Evolutionary conservation across 2,329 filamentous ascomycete genomes (phyloP).

Genomic region (Lomentospora prolificans): DNA sequence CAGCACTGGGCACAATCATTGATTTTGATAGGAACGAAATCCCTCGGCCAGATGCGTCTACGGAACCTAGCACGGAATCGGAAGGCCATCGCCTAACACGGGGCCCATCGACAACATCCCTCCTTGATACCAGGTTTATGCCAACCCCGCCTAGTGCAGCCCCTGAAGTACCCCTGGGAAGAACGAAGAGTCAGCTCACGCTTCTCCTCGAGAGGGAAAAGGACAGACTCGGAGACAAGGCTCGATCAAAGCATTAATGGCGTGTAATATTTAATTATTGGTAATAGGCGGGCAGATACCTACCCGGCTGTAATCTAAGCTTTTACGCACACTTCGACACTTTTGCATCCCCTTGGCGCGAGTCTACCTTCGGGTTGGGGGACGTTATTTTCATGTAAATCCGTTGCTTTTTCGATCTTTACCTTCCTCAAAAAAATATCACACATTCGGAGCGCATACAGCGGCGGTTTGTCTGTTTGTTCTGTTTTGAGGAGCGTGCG

Average conservation of each 20-base stretch:
- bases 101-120: slow-evolving; percentile 16
- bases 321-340: no score
- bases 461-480: no score
- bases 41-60: slow-evolving; percentile 2
- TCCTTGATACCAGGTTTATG: slow-evolving; percentile 29
- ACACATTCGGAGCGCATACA: no score
- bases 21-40: slow-evolving; percentile 22
- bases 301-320: no score
- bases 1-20: slow-evolving; percentile 33
- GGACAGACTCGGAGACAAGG: slow-evolving; percentile 10
- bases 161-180: slow-evolving; percentile 38
- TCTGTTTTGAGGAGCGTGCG: no score
- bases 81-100: slow-evolving; percentile 16
- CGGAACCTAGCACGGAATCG: slow-evolving; percentile 4
- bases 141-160: slow-evolving; percentile 39
- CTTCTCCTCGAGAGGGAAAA: slow-evolving; percentile 47
- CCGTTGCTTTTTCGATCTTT: no score
- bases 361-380: no score
- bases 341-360: no score
- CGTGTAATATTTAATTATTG: not conserved
- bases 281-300: not conserved
- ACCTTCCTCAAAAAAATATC: no score
- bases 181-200: slow-evolving; percentile 51
- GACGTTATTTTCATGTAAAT: no score
- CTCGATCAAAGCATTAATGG: not conserved